A percentile compares a stretch with the other conserved stretches of the same genome.
Conservation (phyloP, 2,329 filamentous ascomycete species). For the Lasiodiplodia theobromae region DNA sequence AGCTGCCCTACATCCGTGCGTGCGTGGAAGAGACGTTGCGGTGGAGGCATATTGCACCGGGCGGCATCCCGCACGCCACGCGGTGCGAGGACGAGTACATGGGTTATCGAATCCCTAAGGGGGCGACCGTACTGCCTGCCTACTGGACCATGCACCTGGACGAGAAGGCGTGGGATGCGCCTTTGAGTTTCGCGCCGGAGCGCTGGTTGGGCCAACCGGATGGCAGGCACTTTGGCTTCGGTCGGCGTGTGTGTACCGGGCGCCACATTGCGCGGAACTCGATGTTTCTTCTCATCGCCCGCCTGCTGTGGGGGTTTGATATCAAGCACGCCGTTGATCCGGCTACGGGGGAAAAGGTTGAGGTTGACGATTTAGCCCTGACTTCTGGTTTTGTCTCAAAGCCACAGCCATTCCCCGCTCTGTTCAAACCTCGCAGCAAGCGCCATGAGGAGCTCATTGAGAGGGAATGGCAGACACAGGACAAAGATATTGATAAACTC, state of each 20-base stretch:
- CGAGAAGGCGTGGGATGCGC: constrained; percentile 38
- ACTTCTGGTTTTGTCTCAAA: constrained; percentile 35
- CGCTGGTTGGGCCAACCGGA: constrained; percentile 39
- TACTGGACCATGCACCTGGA: constrained; percentile 36
- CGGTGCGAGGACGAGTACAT: constrained; percentile 56
- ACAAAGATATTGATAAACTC: constrained; percentile 30
- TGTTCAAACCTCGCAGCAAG: constrained; percentile 38
- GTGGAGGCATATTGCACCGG: constrained; percentile 46
- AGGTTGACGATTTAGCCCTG: constrained; percentile 38
- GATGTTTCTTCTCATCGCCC: constrained; percentile 57
- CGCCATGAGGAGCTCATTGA: constrained; percentile 35
- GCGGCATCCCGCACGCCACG: constrained; percentile 54
- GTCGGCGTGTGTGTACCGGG: constrained; percentile 55
- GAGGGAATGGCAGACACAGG: constrained; percentile 32
- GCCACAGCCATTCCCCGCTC: constrained; percentile 39
- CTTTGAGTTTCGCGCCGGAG: constrained; percentile 45
- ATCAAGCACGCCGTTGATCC: constrained; percentile 40
- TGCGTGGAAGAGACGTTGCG: constrained; percentile 40
- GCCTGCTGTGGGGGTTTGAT: constrained; percentile 61
- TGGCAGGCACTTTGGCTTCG: constrained; percentile 53
- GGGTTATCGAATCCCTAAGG: constrained; percentile 57
- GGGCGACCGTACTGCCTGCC: constrained; percentile 48
- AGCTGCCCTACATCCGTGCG: constrained; percentile 40
- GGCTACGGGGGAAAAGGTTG: constrained; percentile 24
- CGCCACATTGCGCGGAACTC: constrained; percentile 42